Conservation (phyloP, 805 yeast species). For the Kluyveromyces nonfermentans region DNA sequence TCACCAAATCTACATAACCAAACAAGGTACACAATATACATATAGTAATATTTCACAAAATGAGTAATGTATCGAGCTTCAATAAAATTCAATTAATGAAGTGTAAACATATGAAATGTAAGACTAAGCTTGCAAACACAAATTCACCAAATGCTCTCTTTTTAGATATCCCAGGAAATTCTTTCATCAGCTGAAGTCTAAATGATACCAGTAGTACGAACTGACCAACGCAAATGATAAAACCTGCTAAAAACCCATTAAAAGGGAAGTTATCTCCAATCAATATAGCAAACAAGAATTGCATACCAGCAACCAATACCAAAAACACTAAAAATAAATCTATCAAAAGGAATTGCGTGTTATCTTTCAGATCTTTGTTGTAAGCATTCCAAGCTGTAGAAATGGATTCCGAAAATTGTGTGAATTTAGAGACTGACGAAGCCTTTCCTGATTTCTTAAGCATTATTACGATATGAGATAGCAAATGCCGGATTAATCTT, state of each 20-base stretch:
- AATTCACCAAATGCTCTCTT: conserved; percentile 80
- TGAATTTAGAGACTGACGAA: not conserved
- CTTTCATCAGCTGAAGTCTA: conserved; percentile 57
- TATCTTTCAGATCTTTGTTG: conserved; percentile 22
- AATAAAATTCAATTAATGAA: conserved; percentile 57
- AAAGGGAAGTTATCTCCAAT: conserved; percentile 86
- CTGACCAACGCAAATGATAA: conserved; percentile 87
- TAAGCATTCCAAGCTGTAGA: conserved; percentile 17
- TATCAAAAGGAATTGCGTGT: conserved; percentile 49
- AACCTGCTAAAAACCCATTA: conserved; percentile 93
- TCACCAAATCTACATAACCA: no score
- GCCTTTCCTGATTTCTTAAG: not conserved
- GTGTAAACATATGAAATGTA: conserved; percentile 85
- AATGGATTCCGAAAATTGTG: conserved; percentile 22
- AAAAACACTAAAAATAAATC: conserved; percentile 71
- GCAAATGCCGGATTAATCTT: no score
- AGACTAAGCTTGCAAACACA: conserved; percentile 72
- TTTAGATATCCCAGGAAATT: conserved; percentile 37
- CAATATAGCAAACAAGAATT: conserved; percentile 64
- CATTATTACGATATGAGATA: not conserved
- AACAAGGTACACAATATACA: no score
- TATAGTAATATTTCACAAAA: not conserved
- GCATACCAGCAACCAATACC: conserved; percentile 65
- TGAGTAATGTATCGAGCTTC: not conserved
- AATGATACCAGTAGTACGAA: conserved; percentile 80